Base-by-base conservation (phyloP, 2,329 filamentous ascomycete species). In the Cryphonectria nitschkei region DNA sequence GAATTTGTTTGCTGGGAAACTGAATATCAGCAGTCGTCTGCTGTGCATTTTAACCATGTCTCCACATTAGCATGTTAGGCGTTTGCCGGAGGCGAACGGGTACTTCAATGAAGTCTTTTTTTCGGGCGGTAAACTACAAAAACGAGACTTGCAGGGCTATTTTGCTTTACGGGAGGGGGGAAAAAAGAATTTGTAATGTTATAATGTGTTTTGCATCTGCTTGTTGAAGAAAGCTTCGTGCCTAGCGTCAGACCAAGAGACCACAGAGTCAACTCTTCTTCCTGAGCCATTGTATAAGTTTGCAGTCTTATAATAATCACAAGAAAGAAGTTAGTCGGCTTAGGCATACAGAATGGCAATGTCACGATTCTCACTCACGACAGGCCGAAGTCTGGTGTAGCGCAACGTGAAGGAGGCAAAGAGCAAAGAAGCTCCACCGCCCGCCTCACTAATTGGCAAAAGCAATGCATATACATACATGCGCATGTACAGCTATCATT, bases 31-130 rank as follows among this genome's bases (percentile, higher is more conserved):
- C 46, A 50, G 64, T 56, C 26, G 22, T 50, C 61, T 64, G 32
- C 22, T 62, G 34, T 68, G 2, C 26, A n/a, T 39, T 63, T 62
- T 29, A 34, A 22, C 22, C 19, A 16, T 63, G 39, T 64, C 3
- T 64, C 26, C 50, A 50, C 8, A 52, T 34, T 19, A 63, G 67
- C 67, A 68, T 68, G 67, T 63, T 68, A 52, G 67, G 67, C 67
- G 67, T 63, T 32, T 22, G 41, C 32, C 32, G 67, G 67, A 68
- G 41, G 37, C 19, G 26, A 26, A n/a, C 37, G 56, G 29, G 58
- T 14, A 11, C 11, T 7, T 67, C 4, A 3, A 43, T 22, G 37
- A 5, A 41, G 46, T n/a, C 46, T 41, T 52, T 58, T 66, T 16
- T 29, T 26, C 26, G 26, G 52, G 26, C n/a, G 52, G 52, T 58